Evolutionary conservation across 495 filamentous ascomycete genomes (phyloP), one percentile per base, ranked within the genome.

Genomic region (Penicillium arizonense): DNA sequence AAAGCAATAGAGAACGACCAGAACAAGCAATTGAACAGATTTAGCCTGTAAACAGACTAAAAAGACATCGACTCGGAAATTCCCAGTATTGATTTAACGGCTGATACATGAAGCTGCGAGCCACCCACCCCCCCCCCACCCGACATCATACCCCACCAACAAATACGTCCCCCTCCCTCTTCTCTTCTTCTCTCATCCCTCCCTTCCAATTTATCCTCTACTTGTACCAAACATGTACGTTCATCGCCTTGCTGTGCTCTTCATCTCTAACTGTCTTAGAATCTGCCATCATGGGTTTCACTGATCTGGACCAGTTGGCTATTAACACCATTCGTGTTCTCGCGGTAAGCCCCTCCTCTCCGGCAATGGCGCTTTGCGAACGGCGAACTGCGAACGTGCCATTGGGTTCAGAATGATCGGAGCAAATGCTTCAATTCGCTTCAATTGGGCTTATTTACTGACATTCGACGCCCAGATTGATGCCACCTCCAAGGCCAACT

Each of bases 291-390:
- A 98, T 98, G 94, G 85, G 83, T 77, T 96, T 87, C 81, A 78
- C 78, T 62, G 86, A 98, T 64, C 65, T 83, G 63, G 94, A 99
- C 71, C 77, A 87, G 79, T 83, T 91, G 71, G 88, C 88, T 64
- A 88, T 99, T 76, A 97, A 97, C 87, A 96, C 93, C 69, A 97
- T 97, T 78, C 91, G 95, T 70, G 68, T 91, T 64, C 84, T 98
- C 61, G 93, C 94, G 59, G 94, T 98, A 87, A 43, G 1, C 36
- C 39, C 38, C 28, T 54, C 48, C 7, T 44, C 39, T 37, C 47
- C 41, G 12, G 39, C 39, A 26, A 53, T 57, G 32, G 51, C 21
- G 53, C 47, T 58, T 39, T 34, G 18, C 18, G 28, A 30, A 30
- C 9, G 28, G 28, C 28, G 28, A 10, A 2, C 28, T 8, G 28